These are phyloP conservation scores for Anthoceros angustus DNA, from an alignment of 225 moss, liverwort and hornwort species.

Conservation along the genomic window DNA sequence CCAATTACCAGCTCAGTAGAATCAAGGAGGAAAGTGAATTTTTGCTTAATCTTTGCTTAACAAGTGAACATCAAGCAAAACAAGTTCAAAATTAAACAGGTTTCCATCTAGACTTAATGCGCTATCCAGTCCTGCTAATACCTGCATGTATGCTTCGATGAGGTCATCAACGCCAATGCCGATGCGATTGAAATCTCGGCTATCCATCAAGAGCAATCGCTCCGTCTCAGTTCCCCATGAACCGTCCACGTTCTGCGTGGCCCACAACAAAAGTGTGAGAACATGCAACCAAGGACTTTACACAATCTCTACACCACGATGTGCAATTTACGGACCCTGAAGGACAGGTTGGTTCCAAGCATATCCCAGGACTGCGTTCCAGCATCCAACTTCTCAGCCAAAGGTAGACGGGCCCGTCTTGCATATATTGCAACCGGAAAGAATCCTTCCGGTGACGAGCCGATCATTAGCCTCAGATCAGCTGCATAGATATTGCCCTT, in stretches of 20 bases:
- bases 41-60: neutral
- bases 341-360: constrained; percentile 31
- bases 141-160: constrained; percentile 35
- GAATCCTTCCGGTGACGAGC: constrained; percentile 25
- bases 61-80: neutral
- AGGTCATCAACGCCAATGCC: constrained; percentile 31
- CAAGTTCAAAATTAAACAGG: neutral
- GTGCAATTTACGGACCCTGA: constrained; percentile 12
- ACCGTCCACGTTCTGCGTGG: constrained; percentile 23
- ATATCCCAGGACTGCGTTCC: constrained; percentile 31
- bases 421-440: constrained; percentile 34
- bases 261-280: neutral
- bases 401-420: constrained; percentile 22
- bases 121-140: neutral
- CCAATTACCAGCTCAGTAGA: neutral
- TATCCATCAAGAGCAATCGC: constrained; percentile 25
- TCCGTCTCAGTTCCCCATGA: constrained; percentile 31
- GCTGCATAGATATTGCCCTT: constrained; percentile 30
- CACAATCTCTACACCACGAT: constrained; percentile 5
- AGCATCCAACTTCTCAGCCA: constrained; percentile 26
- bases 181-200: constrained; percentile 28
- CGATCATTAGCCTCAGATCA: constrained; percentile 30
- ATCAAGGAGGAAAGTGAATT: neutral
- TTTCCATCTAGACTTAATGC: too few relatives aligned
- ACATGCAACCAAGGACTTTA: neutral